Evolutionary conservation across 2,329 filamentous ascomycete species (phyloP).

Genomic region (Chalaropsis ovoidea): DNA sequence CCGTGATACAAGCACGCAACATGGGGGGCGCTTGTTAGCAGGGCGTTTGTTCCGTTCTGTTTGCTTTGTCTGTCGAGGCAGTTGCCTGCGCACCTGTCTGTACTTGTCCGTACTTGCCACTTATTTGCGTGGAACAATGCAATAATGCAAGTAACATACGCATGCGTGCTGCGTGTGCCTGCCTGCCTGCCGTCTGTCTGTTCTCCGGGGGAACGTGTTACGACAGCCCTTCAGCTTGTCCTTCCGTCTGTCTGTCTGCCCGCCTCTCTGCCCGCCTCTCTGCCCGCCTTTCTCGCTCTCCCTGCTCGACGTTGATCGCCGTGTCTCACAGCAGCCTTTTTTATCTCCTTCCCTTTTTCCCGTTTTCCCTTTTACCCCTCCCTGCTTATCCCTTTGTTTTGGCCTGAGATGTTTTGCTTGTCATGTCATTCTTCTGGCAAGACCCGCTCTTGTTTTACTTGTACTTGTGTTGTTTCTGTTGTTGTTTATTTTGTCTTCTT

Average conservation of each 20-base stretch:
- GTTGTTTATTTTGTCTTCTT: neutral
- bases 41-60: neutral
- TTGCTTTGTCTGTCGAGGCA: too few relatives aligned
- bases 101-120: too few relatives aligned
- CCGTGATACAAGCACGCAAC: neutral
- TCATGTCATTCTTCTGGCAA: too few relatives aligned
- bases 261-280: neutral
- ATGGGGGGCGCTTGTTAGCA: neutral
- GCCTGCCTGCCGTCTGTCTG: neutral
- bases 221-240: constrained; percentile 1
- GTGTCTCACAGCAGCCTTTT: neutral
- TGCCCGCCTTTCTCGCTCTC: too few relatives aligned
- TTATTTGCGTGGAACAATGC: too few relatives aligned
- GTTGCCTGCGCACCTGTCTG: too few relatives aligned
- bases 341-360: neutral
- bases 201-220: neutral
- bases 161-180: neutral
- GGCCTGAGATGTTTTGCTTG: neutral
- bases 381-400: neutral
- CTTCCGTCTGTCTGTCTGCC: neutral
- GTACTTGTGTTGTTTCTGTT: neutral
- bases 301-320: neutral
- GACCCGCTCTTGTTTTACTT: neutral
- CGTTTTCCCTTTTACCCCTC: neutral
- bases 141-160: neutral